These are phyloP conservation scores for Scedosporium apiospermum DNA, from an alignment of 2,329 filamentous ascomycete genomes.

Conservation along the genomic window DNA sequence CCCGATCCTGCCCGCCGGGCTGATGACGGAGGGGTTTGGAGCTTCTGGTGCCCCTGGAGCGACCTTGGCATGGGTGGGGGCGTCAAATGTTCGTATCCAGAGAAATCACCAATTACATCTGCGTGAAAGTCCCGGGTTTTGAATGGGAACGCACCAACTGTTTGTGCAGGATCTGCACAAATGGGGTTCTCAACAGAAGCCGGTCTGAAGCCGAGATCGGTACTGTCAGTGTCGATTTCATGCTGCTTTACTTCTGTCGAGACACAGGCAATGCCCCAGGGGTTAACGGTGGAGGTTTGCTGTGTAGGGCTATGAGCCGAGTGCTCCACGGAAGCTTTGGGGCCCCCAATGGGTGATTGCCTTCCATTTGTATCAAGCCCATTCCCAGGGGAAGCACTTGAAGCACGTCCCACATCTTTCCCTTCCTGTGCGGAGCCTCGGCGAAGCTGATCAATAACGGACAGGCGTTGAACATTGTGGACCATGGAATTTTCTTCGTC, in stretches of 20 bases:
- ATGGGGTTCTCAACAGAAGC: background rate
- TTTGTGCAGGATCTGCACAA: background rate
- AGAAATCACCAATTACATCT: background rate
- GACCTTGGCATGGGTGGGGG: background rate
- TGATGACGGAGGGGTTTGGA: background rate
- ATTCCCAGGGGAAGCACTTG: background rate
- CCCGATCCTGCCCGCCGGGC: background rate
- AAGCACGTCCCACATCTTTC: background rate
- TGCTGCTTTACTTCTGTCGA: background rate
- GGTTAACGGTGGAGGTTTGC: background rate
- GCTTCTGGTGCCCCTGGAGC: background rate
- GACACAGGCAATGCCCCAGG: background rate
- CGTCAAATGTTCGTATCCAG: background rate
- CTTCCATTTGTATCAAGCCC: background rate
- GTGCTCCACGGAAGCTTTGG: background rate
- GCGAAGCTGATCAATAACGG: conserved; percentile 2
- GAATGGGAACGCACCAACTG: too few species aligned
- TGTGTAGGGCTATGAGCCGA: background rate
- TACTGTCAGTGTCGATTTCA: background rate
- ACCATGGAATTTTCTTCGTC: background rate
- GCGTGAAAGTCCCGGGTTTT: too few species aligned
- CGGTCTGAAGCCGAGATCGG: background rate
- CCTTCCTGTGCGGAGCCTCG: background rate
- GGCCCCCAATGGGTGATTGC: background rate
- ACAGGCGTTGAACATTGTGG: background rate